Conservation (phyloP, 176 grass and related monocot species). For the Poa pratensis region DNA sequence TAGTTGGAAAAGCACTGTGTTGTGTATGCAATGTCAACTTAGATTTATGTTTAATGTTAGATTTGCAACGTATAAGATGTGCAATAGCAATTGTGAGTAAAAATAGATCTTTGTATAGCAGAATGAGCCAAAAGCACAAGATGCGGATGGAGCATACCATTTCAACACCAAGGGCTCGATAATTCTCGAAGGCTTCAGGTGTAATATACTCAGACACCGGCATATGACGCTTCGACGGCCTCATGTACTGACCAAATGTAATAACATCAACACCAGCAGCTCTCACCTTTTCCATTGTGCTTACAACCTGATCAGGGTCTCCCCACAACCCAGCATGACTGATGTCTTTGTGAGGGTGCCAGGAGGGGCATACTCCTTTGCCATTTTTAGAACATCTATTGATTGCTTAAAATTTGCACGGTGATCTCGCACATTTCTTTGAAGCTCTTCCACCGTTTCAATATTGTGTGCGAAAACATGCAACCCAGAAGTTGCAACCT, state of each 20-base stretch:
- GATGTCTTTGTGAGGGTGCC: conserved; percentile 97
- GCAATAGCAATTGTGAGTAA: neutral
- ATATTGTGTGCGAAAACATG: conserved; percentile 99
- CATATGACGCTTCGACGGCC: conserved; percentile 97
- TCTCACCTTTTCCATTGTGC: conserved; percentile 93
- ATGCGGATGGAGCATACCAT: conserved; percentile 61
- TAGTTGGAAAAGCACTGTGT: neutral
- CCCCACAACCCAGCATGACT: conserved; percentile 91
- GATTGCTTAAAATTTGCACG: conserved; percentile 97
- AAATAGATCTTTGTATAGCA: neutral
- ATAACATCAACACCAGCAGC: conserved; percentile 95
- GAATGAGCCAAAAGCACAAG: conserved; percentile 5
- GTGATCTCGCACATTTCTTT: conserved; percentile 72
- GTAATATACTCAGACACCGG: conserved; percentile 96
- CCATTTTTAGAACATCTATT: conserved; percentile 89
- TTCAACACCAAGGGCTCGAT: conserved; percentile 74
- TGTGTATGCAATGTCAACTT: neutral
- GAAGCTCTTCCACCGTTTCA: conserved; percentile 96
- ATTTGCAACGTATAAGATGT: neutral
- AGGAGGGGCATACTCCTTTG: conserved; percentile 87
- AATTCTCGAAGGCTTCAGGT: conserved; percentile 87
- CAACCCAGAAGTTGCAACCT: conserved; percentile 84
- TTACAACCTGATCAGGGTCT: conserved; percentile 86
- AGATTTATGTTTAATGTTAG: neutral
- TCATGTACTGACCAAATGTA: conserved; percentile 99